These are phyloP conservation scores for Emiliania huxleyi DNA, from an alignment of 78 protist species.

Conservation along the genomic window DNA sequence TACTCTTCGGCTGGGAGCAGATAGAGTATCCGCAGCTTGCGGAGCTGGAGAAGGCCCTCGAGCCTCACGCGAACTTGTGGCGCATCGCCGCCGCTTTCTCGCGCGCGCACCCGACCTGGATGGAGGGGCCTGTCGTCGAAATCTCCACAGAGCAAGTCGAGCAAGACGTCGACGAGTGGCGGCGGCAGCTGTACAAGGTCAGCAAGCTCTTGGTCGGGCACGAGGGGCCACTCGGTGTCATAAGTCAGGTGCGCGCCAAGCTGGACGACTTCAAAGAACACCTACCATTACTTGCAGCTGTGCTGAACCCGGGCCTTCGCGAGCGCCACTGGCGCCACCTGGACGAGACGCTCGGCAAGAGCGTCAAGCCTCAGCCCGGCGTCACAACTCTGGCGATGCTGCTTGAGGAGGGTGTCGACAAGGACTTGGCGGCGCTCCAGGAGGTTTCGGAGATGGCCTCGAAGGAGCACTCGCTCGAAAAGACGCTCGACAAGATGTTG, in stretches of 20 bases:
- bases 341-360: not conserved
- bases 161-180: not conserved
- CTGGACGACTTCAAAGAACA: constrained; percentile 45
- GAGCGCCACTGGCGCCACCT: constrained; percentile 68
- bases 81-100: constrained; percentile 21
- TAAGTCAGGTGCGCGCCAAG: not conserved
- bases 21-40: constrained; percentile 53
- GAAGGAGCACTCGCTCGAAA: constrained; percentile 70
- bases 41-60: constrained; percentile 41
- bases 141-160: constrained; percentile 53
- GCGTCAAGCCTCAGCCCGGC: not conserved
- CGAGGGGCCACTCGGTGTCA: not conserved
- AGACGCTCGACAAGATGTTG: constrained; percentile 68
- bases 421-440: constrained; percentile 36
- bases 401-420: constrained; percentile 27
- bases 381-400: constrained; percentile 1
- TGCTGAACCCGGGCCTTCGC: constrained; percentile 62
- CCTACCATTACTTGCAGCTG: constrained; percentile 59
- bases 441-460: constrained; percentile 55
- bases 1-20: constrained; percentile 16
- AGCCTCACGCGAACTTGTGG: constrained; percentile 69
- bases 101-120: constrained; percentile 3
- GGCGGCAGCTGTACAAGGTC: not conserved
- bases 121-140: constrained; percentile 12
- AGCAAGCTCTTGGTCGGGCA: not conserved